Base-by-base conservation (phyloP, 1,284 basidiomycete species). In the Cryptococcus hybrid region DNA sequence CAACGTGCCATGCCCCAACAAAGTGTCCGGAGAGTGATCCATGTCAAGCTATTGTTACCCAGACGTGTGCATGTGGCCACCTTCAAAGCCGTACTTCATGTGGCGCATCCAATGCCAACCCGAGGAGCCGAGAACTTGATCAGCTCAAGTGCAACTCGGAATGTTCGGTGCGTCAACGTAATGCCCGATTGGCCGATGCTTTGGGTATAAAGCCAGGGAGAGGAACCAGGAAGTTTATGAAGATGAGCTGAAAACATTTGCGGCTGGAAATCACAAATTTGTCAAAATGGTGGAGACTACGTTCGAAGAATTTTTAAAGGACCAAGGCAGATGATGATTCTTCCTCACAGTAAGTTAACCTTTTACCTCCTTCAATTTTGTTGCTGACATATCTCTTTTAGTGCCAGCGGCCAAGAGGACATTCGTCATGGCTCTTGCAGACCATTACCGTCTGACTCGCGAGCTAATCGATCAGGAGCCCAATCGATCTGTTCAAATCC, bases 381-480 rank as follows among this genome's bases (percentile, higher is more conserved):
- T 24, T 24, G 24, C 24, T 24, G 24, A 24, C 24, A 24, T 24
- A 24, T 24, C 39, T 30, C 1, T 36, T 4, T 54, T 12, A 72
- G 70, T 75, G 89, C 87, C 89, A 5, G 80, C 81, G 13, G 83
- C 86, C 12, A 84, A 88, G 55, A 82, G 90, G 51, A 87, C 88
- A 62, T 91, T 93, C 70, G 89, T 92, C 9, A 84, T 69, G 36
- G 63, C 88, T 82, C 83, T 92, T 35, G 89, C 89, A 2, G 78
- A 82, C 24, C 79, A 87, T 2, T 93, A 94, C 70, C 82, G 88
- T 15, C 85, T 92, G 72, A 88, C 88, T 62, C 85, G 86, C 0
- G 84, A 88, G 67, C 84, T 92, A 80, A 84, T 93, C 24, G 91
- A 93, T 71, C 87, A 88, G 66, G 91, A 92, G 66, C 91, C 91